phyloP scores from a whole-genome alignment of 768 basidiomycete species.

The Auricularia sp. region DNA sequence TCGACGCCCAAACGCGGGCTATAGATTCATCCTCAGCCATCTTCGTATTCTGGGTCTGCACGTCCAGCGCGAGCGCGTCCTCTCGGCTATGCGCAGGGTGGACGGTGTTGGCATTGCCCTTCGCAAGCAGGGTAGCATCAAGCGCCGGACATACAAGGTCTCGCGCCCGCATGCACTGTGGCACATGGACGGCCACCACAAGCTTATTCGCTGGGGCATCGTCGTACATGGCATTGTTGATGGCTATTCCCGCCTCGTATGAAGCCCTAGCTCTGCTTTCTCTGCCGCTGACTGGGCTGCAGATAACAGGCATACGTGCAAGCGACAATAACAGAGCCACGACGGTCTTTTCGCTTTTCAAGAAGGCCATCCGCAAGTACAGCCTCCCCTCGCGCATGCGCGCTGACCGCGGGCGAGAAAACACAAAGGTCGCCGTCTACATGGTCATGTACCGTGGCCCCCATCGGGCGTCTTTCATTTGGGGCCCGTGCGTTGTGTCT shows the following conservation, averaged over 20 bases:
- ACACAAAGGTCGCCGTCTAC: constrained; percentile 22
- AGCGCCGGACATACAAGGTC: constrained; percentile 5
- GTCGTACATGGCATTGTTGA: constrained; percentile 17
- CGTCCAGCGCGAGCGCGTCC: not conserved
- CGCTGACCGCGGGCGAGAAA: constrained; percentile 29
- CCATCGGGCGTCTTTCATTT: constrained; percentile 22
- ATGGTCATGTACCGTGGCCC: constrained; percentile 28
- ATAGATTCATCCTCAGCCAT: not conserved
- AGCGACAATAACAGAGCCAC: constrained; percentile 18
- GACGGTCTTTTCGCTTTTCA: constrained; percentile 19
- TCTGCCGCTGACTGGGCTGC: not conserved
- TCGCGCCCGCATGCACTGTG: constrained; percentile 12
- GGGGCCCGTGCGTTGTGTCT: constrained; percentile 16
- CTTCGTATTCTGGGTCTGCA: not conserved
- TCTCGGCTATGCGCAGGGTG: not conserved
- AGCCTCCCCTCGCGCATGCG: constrained; percentile 21
- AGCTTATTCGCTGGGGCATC: constrained; percentile 11
- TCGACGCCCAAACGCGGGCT: not conserved
- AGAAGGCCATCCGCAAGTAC: constrained; percentile 8
- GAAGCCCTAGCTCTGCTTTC: constrained; percentile 2
- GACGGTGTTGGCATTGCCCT: not conserved
- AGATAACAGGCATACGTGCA: constrained; percentile 17
- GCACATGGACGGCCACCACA: not conserved
- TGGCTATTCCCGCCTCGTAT: constrained; percentile 7
- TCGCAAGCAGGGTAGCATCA: not conserved